Conservation (phyloP, 176 grass and related monocot genomes). For the Chloris gayana region DNA sequence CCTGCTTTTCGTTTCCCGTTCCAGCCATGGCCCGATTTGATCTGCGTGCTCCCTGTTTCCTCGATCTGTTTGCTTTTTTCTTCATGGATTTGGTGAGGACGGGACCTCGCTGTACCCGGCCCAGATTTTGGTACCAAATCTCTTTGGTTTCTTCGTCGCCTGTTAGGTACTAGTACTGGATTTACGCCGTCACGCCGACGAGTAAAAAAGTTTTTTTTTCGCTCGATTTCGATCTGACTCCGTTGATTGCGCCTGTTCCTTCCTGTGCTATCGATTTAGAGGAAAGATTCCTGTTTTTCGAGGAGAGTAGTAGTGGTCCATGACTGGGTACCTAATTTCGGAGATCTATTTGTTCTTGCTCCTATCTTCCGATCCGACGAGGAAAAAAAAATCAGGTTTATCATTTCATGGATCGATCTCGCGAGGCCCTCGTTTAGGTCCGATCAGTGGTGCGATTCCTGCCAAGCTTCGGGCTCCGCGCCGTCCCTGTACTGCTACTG, state of each 20-base stretch:
- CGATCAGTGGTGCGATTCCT: conserved; percentile 32
- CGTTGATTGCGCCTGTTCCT: not conserved
- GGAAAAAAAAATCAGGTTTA: conserved; percentile 22
- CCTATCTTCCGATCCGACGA: not conserved
- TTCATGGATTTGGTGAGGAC: conserved; percentile 29
- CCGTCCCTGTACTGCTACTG: conserved; percentile 15
- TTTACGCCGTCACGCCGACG: conserved; percentile 6
- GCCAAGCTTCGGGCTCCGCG: conserved; percentile 4
- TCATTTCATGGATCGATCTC: conserved; percentile 62
- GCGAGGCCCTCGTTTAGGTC: conserved; percentile 6
- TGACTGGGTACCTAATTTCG: conserved; percentile 13
- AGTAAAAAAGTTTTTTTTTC: not conserved
- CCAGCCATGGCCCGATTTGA: conserved; percentile 28
- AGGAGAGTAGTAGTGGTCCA: not conserved
- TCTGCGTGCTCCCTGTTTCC: conserved; percentile 5
- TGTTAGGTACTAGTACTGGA: conserved; percentile 9
- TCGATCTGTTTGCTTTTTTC: not conserved
- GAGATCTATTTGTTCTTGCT: conserved; percentile 14
- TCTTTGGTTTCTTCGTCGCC: conserved; percentile 32
- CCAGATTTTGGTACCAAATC: conserved; percentile 32
- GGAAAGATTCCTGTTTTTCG: conserved; percentile 30
- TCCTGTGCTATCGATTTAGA: conserved; percentile 36
- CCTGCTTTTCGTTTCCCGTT: conserved; percentile 10
- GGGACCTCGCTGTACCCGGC: not conserved
- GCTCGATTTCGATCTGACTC: conserved; percentile 8